A percentile compares a stretch with the other conserved stretches of the same genome.
These are phyloP conservation scores for Ophiostoma sp. DNA, from an alignment of 2,329 filamentous ascomycete species.

Conservation along the genomic window DNA sequence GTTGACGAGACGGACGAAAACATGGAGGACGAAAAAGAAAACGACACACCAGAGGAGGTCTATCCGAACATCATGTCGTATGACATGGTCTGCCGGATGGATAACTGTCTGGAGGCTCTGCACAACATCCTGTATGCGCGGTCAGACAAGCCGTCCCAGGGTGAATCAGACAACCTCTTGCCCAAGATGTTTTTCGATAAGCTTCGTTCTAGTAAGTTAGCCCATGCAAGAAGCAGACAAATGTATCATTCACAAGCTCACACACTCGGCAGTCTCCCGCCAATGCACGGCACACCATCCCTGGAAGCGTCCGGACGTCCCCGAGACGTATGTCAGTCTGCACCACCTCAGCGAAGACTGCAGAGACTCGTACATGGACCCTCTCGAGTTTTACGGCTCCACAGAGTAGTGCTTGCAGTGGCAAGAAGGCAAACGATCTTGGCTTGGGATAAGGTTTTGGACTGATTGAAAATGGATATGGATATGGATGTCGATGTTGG, in stretches of 20 bases:
- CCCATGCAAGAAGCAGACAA: background rate
- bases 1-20: background rate
- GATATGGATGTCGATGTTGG: no score
- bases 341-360: background rate
- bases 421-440: background rate
- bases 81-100: background rate
- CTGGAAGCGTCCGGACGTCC: background rate
- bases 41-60: background rate
- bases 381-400: background rate
- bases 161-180: background rate
- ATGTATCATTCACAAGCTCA: background rate
- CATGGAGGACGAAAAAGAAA: constrained; percentile 9
- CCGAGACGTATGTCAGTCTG: background rate
- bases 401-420: background rate
- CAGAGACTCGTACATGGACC: background rate
- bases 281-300: background rate
- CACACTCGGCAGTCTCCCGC: background rate
- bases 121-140: background rate
- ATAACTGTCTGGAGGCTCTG: background rate
- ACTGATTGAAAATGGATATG: background rate
- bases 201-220: background rate
- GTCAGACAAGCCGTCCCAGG: background rate
- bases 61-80: background rate
- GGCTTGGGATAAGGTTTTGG: background rate
- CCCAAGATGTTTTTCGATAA: background rate